Percentiles rank a stretch among this genome's conserved stretches.
Evolutionary conservation across 2,329 filamentous ascomycete species (phyloP).

Genomic region (Neopestalotiopsis rosae): DNA sequence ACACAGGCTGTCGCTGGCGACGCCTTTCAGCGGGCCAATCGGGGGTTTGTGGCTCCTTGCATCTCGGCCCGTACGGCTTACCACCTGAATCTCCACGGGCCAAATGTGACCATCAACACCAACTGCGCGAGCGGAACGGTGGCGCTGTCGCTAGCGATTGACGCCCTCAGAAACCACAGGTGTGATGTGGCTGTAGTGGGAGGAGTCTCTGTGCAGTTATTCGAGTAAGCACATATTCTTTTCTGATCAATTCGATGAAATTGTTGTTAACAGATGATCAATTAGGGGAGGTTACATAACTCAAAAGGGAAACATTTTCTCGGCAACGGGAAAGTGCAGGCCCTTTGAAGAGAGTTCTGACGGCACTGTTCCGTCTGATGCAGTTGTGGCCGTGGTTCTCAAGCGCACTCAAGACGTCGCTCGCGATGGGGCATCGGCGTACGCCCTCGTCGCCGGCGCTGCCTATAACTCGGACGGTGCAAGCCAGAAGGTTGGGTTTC

Average conservation of each 20-base stretch:
- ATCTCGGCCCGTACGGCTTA: not conserved
- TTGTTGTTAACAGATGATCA: not conserved
- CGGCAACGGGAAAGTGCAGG: not conserved
- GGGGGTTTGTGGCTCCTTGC: not conserved
- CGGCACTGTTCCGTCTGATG: not conserved
- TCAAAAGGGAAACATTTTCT: not conserved
- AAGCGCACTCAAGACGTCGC: not conserved
- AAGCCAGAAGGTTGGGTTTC: not conserved
- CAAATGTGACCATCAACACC: not conserved
- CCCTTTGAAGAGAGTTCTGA: not conserved
- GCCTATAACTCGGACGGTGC: conserved; percentile 4
- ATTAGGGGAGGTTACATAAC: not conserved
- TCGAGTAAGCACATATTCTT: not conserved
- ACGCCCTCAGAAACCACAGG: not conserved
- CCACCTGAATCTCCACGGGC: not conserved
- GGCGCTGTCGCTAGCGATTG: not conserved
- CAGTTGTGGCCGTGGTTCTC: not conserved
- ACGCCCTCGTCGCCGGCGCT: not conserved
- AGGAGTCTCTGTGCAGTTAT: conserved; percentile 4
- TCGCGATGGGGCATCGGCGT: not conserved
- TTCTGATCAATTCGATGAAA: not conserved
- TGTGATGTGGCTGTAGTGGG: conserved; percentile 1
- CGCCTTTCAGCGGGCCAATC: not conserved
- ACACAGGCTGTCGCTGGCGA: not conserved
- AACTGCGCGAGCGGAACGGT: conserved; percentile 4